Percentiles rank a stretch among this genome's conserved stretches.
These are phyloP conservation scores for Begonia peltatifolia DNA, from an alignment of 306 rosid species.

Conservation along the genomic window DNA sequence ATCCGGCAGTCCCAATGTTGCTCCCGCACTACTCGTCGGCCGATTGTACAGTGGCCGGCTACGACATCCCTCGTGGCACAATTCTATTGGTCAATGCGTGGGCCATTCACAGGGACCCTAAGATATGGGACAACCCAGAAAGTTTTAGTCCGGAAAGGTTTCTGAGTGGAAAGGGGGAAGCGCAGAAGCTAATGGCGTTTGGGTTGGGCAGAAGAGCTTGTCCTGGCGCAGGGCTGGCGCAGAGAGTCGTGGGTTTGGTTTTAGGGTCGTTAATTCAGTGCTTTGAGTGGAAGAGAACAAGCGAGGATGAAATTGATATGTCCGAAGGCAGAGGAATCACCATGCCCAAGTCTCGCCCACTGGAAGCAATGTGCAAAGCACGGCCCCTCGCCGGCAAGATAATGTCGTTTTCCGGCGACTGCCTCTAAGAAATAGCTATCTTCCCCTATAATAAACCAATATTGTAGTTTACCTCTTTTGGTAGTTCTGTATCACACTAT, in stretches of 20 bases:
- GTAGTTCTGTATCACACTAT: too few relatives aligned
- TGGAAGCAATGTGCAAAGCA: slow-evolving; percentile 23
- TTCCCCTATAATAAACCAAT: too few relatives aligned
- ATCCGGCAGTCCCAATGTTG: slow-evolving; percentile 20
- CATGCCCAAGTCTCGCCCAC: slow-evolving; percentile 22
- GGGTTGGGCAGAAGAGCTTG: slow-evolving; percentile 25
- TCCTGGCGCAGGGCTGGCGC: slow-evolving; percentile 20
- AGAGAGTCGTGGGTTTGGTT: slow-evolving; percentile 21
- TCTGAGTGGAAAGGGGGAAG: neutral
- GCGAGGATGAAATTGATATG: slow-evolving; percentile 18
- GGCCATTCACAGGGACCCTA: slow-evolving; percentile 28
- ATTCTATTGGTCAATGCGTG: slow-evolving; percentile 22
- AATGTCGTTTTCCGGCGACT: too few relatives aligned
- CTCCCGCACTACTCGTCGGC: slow-evolving; percentile 15
- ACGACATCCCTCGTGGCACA: slow-evolving; percentile 15
- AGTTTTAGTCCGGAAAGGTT: slow-evolving; percentile 20
- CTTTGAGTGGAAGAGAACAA: slow-evolving; percentile 29
- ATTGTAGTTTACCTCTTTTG: too few relatives aligned
- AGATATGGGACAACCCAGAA: slow-evolving; percentile 14
- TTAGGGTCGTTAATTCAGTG: slow-evolving; percentile 25
- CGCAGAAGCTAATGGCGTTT: slow-evolving; percentile 13
- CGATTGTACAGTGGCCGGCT: slow-evolving; percentile 9
- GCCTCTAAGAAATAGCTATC: too few relatives aligned
- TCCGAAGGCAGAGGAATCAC: slow-evolving; percentile 17
- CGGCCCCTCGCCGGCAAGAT: slow-evolving; percentile 5